Percentiles rank a stretch among this genome's conserved stretches.
Evolutionary conservation across 1,284 basidiomycete species (phyloP).

Genomic region (Mrakiaceae sp.): DNA sequence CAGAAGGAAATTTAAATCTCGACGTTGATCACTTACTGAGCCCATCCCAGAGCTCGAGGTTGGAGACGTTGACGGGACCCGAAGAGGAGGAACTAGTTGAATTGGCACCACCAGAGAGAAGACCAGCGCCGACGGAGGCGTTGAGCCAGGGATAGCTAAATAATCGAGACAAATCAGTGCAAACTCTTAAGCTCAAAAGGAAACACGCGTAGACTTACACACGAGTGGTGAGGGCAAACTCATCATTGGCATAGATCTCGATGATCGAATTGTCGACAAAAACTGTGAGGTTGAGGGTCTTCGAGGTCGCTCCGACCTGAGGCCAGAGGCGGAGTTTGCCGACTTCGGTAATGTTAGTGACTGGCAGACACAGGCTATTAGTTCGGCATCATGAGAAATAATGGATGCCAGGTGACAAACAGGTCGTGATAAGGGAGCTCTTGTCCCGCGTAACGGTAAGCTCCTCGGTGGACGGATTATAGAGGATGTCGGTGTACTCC

Average conservation of each 20-base stretch:
- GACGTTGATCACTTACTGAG: background rate
- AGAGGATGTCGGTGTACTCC: conserved; percentile 24
- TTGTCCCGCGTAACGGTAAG: conserved; percentile 18
- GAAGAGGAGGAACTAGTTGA: too few species aligned
- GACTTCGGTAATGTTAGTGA: conserved; percentile 19
- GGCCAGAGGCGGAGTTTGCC: conserved; percentile 23
- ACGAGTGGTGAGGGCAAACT: conserved; percentile 27
- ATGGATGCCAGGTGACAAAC: conserved; percentile 11
- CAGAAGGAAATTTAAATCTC: background rate
- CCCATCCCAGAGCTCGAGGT: conserved; percentile 15
- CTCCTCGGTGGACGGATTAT: conserved; percentile 18
- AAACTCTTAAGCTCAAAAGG: too few species aligned
- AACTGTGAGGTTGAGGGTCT: conserved; percentile 24
- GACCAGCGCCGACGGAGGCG: conserved; percentile 8
- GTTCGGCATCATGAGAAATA: background rate
- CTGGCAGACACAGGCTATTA: conserved; percentile 2
- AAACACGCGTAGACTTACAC: conserved; percentile 13
- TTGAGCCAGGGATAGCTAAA: conserved; percentile 12
- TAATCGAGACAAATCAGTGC: background rate
- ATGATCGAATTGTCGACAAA: conserved; percentile 27
- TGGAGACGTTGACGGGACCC: background rate
- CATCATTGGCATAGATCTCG: conserved; percentile 31
- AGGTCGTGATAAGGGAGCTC: conserved; percentile 20
- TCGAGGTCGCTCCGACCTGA: background rate
- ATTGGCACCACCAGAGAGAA: background rate